These are phyloP conservation scores for Yamadazyma triangularis DNA, from an alignment of 1,139 yeast genomes.

Conservation along the genomic window DNA sequence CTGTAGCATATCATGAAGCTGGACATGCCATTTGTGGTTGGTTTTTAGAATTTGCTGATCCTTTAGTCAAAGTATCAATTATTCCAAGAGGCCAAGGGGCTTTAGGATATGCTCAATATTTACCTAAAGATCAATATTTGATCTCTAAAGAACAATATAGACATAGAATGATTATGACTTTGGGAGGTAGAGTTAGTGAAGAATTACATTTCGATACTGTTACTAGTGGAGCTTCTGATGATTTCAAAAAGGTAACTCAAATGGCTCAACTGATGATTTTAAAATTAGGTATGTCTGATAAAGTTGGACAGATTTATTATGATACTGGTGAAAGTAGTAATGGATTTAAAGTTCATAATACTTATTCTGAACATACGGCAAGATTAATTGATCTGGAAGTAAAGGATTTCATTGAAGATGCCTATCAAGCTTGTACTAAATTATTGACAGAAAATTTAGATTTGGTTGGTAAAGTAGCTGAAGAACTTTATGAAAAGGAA, in stretches of 20 bases:
- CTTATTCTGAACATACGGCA: constrained; percentile 68
- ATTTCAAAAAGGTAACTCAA: constrained; percentile 71
- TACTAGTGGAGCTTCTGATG: constrained; percentile 79
- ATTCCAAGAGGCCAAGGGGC: constrained; percentile 86
- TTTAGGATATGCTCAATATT: constrained; percentile 76
- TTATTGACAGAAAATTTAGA: constrained; percentile 55
- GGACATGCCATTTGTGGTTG: constrained; percentile 83
- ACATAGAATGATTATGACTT: constrained; percentile 76
- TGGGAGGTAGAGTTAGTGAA: constrained; percentile 79
- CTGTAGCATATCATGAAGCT: constrained; percentile 80
- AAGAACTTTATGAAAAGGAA: constrained; percentile 62
- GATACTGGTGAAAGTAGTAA: constrained; percentile 40
- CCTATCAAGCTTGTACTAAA: constrained; percentile 47
- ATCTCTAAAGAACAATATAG: constrained; percentile 60
- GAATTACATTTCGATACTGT: constrained; percentile 74
- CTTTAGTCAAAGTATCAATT: constrained; percentile 72
- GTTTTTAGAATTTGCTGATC: constrained; percentile 70
- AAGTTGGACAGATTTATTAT: constrained; percentile 59
- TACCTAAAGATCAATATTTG: constrained; percentile 73
- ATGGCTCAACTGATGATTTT: constrained; percentile 79
- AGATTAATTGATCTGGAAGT: constrained; percentile 63
- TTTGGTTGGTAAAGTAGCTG: constrained; percentile 66
- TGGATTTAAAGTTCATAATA: constrained; percentile 57
- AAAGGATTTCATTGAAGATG: constrained; percentile 53
- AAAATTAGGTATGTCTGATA: constrained; percentile 69